Conservation (phyloP, 768 basidiomycete species). For the Kwoniella shandongensis region DNA sequence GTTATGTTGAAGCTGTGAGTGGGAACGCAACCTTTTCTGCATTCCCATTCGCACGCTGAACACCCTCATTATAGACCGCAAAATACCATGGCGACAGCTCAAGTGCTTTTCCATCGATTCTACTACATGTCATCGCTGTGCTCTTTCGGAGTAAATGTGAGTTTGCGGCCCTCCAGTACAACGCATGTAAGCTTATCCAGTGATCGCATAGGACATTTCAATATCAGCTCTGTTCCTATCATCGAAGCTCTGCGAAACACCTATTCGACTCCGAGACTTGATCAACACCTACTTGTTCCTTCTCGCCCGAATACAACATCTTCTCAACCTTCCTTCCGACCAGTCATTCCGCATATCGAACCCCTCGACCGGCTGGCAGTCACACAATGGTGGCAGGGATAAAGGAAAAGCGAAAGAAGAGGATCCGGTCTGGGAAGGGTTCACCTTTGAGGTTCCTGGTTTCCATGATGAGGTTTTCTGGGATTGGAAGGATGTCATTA, state of each 20-base stretch:
- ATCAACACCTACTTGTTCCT: constrained; percentile 92
- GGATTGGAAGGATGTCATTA: constrained; percentile 85
- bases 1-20: constrained; percentile 83
- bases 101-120: constrained; percentile 94
- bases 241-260: constrained; percentile 95
- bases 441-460: constrained; percentile 43
- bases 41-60: not conserved
- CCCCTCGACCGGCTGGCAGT: constrained; percentile 46
- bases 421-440: constrained; percentile 38
- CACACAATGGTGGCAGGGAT: constrained; percentile 61
- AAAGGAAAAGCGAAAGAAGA: constrained; percentile 38
- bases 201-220: constrained; percentile 76
- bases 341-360: constrained; percentile 29
- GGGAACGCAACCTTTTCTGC: not conserved
- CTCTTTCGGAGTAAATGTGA: constrained; percentile 86
- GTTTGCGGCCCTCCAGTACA: constrained; percentile 47
- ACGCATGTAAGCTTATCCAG: not conserved
- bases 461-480: constrained; percentile 63
- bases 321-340: constrained; percentile 55
- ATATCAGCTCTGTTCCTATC: constrained; percentile 87
- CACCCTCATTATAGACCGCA: constrained; percentile 64
- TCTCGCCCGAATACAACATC: constrained; percentile 69
- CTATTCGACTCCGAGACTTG: constrained; percentile 86
- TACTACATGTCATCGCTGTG: constrained; percentile 94
- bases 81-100: constrained; percentile 93